These are phyloP conservation scores for Pythium brachiatum DNA, from an alignment of 352 stramenopile species.

Conservation along the genomic window DNA sequence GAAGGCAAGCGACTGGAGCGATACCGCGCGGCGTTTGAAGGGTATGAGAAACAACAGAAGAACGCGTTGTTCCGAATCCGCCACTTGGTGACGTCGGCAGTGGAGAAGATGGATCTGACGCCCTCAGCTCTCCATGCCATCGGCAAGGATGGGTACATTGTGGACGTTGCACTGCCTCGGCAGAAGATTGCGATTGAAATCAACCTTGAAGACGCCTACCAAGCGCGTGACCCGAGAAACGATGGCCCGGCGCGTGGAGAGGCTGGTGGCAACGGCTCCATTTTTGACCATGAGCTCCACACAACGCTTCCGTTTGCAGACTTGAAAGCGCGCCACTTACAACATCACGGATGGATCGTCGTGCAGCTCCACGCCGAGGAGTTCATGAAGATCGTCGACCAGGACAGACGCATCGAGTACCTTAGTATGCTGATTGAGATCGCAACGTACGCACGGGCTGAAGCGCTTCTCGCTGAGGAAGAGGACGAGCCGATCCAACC, in stretches of 20 bases:
- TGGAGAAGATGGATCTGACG: slow-evolving; percentile 51
- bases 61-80: slow-evolving; percentile 55
- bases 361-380: slow-evolving; percentile 57
- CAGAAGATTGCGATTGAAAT: slow-evolving; percentile 70
- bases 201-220: slow-evolving; percentile 52
- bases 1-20: slow-evolving; percentile 24
- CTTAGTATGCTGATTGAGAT: slow-evolving; percentile 73
- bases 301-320: slow-evolving; percentile 55
- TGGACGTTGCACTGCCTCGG: slow-evolving; percentile 49
- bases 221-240: slow-evolving; percentile 9
- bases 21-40: slow-evolving; percentile 45
- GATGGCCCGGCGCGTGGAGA: slow-evolving; percentile 5
- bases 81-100: slow-evolving; percentile 50
- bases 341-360: slow-evolving; percentile 63
- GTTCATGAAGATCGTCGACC: slow-evolving; percentile 47
- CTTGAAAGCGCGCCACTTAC: slow-evolving; percentile 61
- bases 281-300: slow-evolving; percentile 14
- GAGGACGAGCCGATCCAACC: slow-evolving; percentile 5
- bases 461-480: slow-evolving; percentile 6
- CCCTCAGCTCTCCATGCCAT: slow-evolving; percentile 17
- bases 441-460: slow-evolving; percentile 32
- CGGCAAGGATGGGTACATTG: slow-evolving; percentile 37
- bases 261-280: slow-evolving; percentile 27
- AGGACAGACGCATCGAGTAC: slow-evolving; percentile 53
- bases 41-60: slow-evolving; percentile 47